Conservation (phyloP, 2,329 filamentous ascomycete genomes). For the Hypoxylon sp. region DNA sequence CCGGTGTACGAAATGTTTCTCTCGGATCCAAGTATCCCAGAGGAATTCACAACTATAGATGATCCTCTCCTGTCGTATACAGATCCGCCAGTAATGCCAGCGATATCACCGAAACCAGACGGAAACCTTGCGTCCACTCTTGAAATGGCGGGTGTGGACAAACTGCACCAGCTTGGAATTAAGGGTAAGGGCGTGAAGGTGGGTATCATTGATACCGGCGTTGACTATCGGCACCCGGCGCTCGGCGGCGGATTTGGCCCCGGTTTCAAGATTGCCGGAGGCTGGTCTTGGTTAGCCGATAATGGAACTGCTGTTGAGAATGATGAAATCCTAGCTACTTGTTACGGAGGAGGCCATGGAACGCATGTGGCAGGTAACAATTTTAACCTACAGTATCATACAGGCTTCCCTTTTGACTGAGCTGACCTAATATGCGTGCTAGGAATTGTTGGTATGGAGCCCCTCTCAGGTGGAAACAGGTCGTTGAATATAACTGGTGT, state of each 20-base stretch:
- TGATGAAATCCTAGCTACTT: slow-evolving; percentile 28
- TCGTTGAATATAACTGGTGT: slow-evolving; percentile 35
- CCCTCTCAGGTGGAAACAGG: slow-evolving; percentile 23
- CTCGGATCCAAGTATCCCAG: slow-evolving; percentile 12
- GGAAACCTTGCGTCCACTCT: slow-evolving; percentile 28
- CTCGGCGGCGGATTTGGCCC: slow-evolving; percentile 36
- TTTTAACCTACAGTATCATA: not conserved
- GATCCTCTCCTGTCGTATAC: slow-evolving; percentile 25
- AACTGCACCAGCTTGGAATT: slow-evolving; percentile 35
- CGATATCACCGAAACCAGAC: slow-evolving; percentile 18
- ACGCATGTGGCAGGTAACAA: slow-evolving; percentile 36
- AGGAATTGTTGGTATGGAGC: slow-evolving; percentile 35
- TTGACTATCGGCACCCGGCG: slow-evolving; percentile 36
- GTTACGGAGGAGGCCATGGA: slow-evolving; percentile 35
- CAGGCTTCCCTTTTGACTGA: too few species aligned
- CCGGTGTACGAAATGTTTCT: slow-evolving; percentile 32
- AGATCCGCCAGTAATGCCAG: slow-evolving; percentile 26
- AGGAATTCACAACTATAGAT: not conserved
- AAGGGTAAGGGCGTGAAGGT: slow-evolving; percentile 38
- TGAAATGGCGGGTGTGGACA: slow-evolving; percentile 36
- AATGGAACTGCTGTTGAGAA: slow-evolving; percentile 29
- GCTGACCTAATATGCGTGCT: not conserved
- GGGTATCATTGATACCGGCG: slow-evolving; percentile 41
- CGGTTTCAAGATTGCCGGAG: slow-evolving; percentile 34
- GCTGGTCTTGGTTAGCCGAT: slow-evolving; percentile 32